These are phyloP conservation scores for Geosmithia morbida DNA, from an alignment of 2,329 filamentous ascomycete species.

Conservation along the genomic window DNA sequence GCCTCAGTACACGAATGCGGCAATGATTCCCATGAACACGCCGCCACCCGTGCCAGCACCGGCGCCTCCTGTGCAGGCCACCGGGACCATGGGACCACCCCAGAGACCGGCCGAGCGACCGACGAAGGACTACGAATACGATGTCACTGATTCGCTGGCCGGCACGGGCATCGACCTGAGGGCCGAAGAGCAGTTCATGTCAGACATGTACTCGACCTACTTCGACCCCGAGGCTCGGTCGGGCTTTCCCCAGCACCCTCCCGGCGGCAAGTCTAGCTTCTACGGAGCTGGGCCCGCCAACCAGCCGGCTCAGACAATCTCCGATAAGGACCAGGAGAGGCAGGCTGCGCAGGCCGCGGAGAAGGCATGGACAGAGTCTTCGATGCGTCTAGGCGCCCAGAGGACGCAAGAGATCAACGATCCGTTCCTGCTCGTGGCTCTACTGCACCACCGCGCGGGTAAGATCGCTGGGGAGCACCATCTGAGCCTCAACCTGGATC, in stretches of 20 bases:
- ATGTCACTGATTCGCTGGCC: constrained; percentile 70
- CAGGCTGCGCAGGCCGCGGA: constrained; percentile 51
- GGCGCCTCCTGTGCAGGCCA: constrained; percentile 9
- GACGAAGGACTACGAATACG: constrained; percentile 50
- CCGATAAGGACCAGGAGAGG: constrained; percentile 41
- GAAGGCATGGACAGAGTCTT: constrained; percentile 51
- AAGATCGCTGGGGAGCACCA: constrained; percentile 45
- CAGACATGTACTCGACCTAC: constrained; percentile 45
- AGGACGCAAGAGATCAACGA: constrained; percentile 58
- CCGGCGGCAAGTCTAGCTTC: constrained; percentile 41
- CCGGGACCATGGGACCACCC: constrained; percentile 37
- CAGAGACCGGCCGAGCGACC: constrained; percentile 48
- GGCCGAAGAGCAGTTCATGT: constrained; percentile 73
- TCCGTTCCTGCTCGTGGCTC: constrained; percentile 55
- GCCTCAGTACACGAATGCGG: constrained; percentile 14
- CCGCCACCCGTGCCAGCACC: constrained; percentile 12
- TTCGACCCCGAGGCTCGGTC: constrained; percentile 34
- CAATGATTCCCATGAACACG: constrained; percentile 11
- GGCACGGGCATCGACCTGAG: constrained; percentile 78
- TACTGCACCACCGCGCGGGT: constrained; percentile 41
- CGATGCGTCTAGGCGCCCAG: constrained; percentile 41
- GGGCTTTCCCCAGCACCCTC: constrained; percentile 34
- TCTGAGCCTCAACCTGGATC: constrained; percentile 38
- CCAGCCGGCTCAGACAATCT: constrained; percentile 36
- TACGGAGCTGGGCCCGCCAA: constrained; percentile 53